Evolutionary conservation across 2,329 filamentous ascomycete genomes (phyloP), one percentile per base, ranked within the genome.

Genomic region (Cercospora sesami): DNA sequence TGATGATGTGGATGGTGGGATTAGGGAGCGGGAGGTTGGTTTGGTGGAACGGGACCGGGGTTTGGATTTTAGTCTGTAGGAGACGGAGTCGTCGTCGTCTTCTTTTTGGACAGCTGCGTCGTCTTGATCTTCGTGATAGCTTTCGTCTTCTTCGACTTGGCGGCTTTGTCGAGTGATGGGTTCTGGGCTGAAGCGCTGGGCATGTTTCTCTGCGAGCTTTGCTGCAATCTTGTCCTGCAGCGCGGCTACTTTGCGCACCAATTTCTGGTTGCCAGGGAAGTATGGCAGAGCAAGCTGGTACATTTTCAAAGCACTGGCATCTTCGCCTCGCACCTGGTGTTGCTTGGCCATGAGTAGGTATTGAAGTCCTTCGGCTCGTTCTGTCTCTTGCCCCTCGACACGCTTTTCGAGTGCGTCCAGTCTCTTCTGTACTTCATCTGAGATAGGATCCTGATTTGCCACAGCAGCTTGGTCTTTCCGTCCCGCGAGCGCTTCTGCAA

Each of bases 271-370:
- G 1, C 89, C 89, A 0, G 94, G 94, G 74, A 98, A 98, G 79
- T 88, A 95, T 0, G 92, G 91, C 63, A 93, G 81, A 0, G 94
- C 94, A 71, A 92, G 83, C 78, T 94, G 90, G 76, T 96, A 97
- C 88, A 95, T 94, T 73, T 88, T 89, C 68, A 98, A 81, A 0
- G 94, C 93, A 36, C 87, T 91, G 3, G 83, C 83, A 62, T 96
- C 89, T 73, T 97, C 92, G 1, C 93, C 93, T 4, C 88, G 86
- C 63, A 93, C 92, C 76, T 94, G 93, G 76, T 96, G 91, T 78
- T 97, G 93, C 72, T 95, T 91, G 1, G 93, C 94, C 85, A 95
- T 93, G n/a, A 97, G 84, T 36, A 98, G 81, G 74, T 91, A 93
- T 10, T 93, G 91, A 30, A 98, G 80, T 0, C 94, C 95, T 70